Conservation (phyloP, 345 rosid genomes). For the Citrus cavaleriei region DNA sequence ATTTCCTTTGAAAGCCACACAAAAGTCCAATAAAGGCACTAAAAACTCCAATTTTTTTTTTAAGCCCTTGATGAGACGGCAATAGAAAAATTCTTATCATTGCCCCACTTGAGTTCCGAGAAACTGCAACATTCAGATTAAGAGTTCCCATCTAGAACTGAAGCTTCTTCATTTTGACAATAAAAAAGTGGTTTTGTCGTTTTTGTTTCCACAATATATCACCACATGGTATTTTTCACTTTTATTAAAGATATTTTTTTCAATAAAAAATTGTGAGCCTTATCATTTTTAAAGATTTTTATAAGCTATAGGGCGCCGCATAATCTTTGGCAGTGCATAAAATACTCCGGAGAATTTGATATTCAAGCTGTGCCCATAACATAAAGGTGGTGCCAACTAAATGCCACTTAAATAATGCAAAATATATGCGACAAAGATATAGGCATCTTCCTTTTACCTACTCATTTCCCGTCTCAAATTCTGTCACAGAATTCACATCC, state of each 20-base stretch:
- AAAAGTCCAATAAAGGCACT: slow-evolving; percentile 6
- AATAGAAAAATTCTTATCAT: background rate
- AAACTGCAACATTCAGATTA: slow-evolving; percentile 6
- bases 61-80: slow-evolving; percentile 4
- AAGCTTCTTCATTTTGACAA: background rate
- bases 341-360: background rate
- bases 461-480: slow-evolving; percentile 1
- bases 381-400: background rate
- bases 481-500: background rate
- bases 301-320: background rate
- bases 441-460: background rate
- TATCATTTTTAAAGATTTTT: background rate
- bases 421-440: background rate
- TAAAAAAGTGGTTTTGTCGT: background rate
- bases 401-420: slow-evolving; percentile 21
- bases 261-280: background rate
- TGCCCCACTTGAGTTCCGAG: background rate
- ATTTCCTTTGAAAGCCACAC: slow-evolving; percentile 11
- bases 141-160: background rate
- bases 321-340: background rate
- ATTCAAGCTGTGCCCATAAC: slow-evolving; percentile 7
- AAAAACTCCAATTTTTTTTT: background rate
- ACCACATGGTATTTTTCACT: too few species aligned
- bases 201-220: background rate
- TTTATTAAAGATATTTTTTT: background rate